phyloP scores from a whole-genome alignment of 371 early-diverging fungal species.

The Chytridium lagenaria region DNA sequence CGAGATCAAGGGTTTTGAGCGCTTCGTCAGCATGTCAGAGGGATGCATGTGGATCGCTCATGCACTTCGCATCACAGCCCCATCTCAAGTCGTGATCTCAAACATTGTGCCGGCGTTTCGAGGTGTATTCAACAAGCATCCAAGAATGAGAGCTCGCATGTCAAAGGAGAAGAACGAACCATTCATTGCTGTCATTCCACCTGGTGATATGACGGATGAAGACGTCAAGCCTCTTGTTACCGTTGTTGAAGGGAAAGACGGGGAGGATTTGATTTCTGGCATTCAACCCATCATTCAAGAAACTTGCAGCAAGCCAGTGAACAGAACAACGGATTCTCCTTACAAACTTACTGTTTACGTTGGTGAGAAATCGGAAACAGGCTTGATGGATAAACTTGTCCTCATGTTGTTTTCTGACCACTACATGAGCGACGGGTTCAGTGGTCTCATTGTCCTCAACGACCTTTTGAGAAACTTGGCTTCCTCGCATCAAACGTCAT shows the following conservation, averaged over 20 bases:
- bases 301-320: neutral
- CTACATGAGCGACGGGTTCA: slow-evolving; percentile 9
- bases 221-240: neutral
- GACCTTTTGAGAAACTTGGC: neutral
- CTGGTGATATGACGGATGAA: neutral
- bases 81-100: neutral
- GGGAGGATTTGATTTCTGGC: neutral
- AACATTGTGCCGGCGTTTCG: neutral
- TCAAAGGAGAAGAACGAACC: neutral
- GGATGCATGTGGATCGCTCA: slow-evolving; percentile 8
- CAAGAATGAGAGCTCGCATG: neutral
- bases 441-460: slow-evolving; percentile 13
- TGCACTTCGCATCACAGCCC: neutral
- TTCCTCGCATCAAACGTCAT: too few species aligned
- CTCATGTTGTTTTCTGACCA: neutral
- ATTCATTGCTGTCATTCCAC: neutral
- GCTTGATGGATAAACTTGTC: neutral
- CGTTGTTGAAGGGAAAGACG: neutral
- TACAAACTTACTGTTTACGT: neutral
- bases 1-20: neutral
- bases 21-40: neutral
- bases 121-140: neutral
- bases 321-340: neutral
- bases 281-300: neutral
- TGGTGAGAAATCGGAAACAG: neutral